phyloP scores from a whole-genome alignment of 2,329 filamentous ascomycete species.

The Diaporthe sp. region DNA sequence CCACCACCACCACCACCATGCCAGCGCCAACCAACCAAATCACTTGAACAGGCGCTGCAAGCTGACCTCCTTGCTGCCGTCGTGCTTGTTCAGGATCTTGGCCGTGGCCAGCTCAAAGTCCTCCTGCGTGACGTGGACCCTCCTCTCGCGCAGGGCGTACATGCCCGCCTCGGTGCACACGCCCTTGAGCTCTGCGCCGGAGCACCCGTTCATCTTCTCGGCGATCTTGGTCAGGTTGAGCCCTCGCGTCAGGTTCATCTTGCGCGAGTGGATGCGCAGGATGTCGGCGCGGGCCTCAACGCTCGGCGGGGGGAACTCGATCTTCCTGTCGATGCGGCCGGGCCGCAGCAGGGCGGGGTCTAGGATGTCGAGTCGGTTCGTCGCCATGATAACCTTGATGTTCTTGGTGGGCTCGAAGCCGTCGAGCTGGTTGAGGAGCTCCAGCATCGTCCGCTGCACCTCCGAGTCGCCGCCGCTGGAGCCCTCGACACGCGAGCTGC shows the following conservation, averaged over 20 bases:
- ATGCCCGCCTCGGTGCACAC: slow-evolving; percentile 99
- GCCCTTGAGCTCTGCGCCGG: slow-evolving; percentile 96
- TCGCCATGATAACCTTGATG: slow-evolving; percentile 99
- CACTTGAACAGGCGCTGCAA: slow-evolving; percentile 40
- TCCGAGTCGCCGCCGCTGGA: slow-evolving; percentile 96
- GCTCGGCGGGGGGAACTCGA: slow-evolving; percentile 97
- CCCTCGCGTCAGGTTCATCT: slow-evolving; percentile 97
- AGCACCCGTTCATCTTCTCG: slow-evolving; percentile 99
- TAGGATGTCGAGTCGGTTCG: slow-evolving; percentile 96
- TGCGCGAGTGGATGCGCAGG: slow-evolving; percentile 94
- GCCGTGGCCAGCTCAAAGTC: slow-evolving; percentile 98
- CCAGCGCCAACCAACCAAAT: not conserved
- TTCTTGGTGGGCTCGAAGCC: slow-evolving; percentile 99
- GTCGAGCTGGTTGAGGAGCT: slow-evolving; percentile 97
- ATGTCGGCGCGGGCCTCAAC: slow-evolving; percentile 98
- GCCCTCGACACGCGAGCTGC: slow-evolving; percentile 95
- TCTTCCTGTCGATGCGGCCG: slow-evolving; percentile 98
- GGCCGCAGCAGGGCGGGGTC: slow-evolving; percentile 94
- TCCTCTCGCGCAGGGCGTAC: slow-evolving; percentile 94
- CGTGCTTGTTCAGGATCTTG: slow-evolving; percentile 99
- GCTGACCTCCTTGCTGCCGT: slow-evolving; percentile 87
- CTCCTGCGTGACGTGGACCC: slow-evolving; percentile 98
- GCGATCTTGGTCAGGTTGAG: slow-evolving; percentile 99
- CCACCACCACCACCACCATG: not conserved
- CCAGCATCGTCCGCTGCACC: slow-evolving; percentile 98